Conservation (phyloP, 106 monocot genomes). For the Ottelia alismoides region DNA sequence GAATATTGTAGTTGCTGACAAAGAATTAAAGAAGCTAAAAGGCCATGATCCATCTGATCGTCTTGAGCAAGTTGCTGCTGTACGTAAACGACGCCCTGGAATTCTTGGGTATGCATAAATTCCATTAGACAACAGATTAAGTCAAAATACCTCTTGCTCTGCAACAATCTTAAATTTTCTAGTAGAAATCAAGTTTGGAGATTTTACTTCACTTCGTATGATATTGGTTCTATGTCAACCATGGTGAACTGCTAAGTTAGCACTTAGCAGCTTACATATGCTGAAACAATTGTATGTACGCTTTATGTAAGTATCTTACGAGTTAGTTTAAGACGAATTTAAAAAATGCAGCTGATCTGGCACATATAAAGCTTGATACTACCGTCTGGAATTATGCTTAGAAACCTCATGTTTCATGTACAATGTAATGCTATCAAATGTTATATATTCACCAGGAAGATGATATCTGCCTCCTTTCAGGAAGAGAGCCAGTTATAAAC, state of each 20-base stretch:
- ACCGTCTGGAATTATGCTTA: too few species aligned
- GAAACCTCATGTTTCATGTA: too few species aligned
- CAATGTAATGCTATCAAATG: too few species aligned
- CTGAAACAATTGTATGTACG: too few species aligned
- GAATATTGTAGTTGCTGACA: conserved; percentile 11
- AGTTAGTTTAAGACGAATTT: too few species aligned
- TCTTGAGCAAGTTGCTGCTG: neutral
- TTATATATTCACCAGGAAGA: neutral
- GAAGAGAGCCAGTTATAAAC: conserved; percentile 1
- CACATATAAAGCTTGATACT: too few species aligned
- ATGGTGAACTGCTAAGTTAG: too few species aligned
- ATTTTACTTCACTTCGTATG: neutral
- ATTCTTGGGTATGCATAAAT: neutral
- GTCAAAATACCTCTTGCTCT: neutral
- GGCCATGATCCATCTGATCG: neutral
- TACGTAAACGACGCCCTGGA: conserved; percentile 3
- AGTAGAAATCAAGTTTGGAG: neutral
- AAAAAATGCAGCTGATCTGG: too few species aligned
- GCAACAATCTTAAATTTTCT: neutral
- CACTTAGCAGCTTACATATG: too few species aligned
- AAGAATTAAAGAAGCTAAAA: conserved; percentile 7
- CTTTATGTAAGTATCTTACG: too few species aligned
- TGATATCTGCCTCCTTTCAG: neutral
- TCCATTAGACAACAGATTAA: neutral
- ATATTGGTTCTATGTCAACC: too few species aligned